Conservation (phyloP, 352 stramenopile species). For the Phytophthora foliorum region DNA sequence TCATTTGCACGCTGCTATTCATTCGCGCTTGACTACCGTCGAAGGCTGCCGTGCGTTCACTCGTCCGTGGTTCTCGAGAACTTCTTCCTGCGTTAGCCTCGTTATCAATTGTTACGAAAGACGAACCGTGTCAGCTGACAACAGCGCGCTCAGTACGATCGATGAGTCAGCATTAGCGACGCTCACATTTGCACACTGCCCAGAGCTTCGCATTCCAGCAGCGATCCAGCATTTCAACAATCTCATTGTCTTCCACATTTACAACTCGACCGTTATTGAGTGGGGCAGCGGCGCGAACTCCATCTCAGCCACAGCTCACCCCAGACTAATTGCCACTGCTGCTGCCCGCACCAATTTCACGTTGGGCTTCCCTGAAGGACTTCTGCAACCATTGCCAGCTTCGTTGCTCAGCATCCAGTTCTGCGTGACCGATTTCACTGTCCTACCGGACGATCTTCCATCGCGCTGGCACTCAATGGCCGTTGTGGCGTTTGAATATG, state of each 20-base stretch:
- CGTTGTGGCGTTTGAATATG: constrained; percentile 25
- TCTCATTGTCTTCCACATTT: constrained; percentile 15
- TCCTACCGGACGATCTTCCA: constrained; percentile 9
- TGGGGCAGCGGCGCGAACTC: neutral
- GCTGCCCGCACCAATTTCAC: neutral
- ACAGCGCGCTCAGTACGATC: neutral
- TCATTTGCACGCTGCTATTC: neutral
- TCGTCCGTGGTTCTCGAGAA: neutral
- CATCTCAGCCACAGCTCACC: neutral
- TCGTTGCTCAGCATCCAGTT: constrained; percentile 5
- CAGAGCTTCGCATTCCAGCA: constrained; percentile 6
- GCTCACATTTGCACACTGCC: constrained; percentile 8
- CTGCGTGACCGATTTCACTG: constrained; percentile 13
- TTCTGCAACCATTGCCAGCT: constrained; percentile 2
- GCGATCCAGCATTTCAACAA: constrained; percentile 8
- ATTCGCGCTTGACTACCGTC: constrained; percentile 6
- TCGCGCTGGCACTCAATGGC: constrained; percentile 14
- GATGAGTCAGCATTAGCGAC: constrained; percentile 5
- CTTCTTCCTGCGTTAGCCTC: constrained; percentile 8
- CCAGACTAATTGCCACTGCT: neutral
- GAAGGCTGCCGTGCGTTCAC: constrained; percentile 1
- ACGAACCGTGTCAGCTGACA: neutral
- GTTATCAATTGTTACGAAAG: constrained; percentile 17
- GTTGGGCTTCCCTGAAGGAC: neutral
- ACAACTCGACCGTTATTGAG: constrained; percentile 25